phyloP scores from a whole-genome alignment of 179 eudicot species.

The Drosera spatulata region DNA sequence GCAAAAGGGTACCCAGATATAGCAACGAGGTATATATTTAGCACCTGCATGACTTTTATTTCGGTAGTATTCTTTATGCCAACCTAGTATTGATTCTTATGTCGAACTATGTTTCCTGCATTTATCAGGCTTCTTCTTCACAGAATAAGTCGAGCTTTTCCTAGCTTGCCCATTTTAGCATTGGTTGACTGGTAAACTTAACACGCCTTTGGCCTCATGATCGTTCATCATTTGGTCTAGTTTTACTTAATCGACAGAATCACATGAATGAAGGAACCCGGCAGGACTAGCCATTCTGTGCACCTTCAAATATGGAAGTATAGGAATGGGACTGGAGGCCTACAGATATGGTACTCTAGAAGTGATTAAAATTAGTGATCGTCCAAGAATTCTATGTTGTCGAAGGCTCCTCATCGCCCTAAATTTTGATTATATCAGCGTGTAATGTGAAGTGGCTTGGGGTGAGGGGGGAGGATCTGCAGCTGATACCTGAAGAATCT shows the following conservation, averaged over 20 bases:
- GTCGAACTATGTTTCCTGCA: no score
- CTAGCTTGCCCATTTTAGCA: constrained; percentile 63
- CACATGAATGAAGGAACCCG: constrained; percentile 60
- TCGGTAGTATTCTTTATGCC: no score
- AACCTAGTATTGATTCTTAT: no score
- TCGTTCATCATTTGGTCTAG: not conserved
- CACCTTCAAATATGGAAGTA: constrained; percentile 91
- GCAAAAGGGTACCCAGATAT: constrained; percentile 97
- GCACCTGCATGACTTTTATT: no score
- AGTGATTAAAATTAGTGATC: not conserved
- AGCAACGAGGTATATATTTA: constrained; percentile 60
- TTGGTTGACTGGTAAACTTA: constrained; percentile 76
- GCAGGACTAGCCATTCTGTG: constrained; percentile 84
- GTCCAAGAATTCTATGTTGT: not conserved
- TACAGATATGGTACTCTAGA: constrained; percentile 59
- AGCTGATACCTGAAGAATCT: constrained; percentile 67
- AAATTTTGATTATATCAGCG: constrained; percentile 29
- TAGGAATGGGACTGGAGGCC: constrained; percentile 95
- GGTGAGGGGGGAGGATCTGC: constrained; percentile 64
- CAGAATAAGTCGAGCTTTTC: constrained; percentile 57
- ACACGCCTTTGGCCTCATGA: not conserved
- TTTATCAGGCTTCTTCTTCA: constrained; percentile 75
- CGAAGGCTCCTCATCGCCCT: not conserved
- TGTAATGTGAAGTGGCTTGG: constrained; percentile 95
- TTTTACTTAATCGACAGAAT: not conserved